Evolutionary conservation across 495 filamentous ascomycete species (phyloP).

Genomic region (Daldinia decipiens): DNA sequence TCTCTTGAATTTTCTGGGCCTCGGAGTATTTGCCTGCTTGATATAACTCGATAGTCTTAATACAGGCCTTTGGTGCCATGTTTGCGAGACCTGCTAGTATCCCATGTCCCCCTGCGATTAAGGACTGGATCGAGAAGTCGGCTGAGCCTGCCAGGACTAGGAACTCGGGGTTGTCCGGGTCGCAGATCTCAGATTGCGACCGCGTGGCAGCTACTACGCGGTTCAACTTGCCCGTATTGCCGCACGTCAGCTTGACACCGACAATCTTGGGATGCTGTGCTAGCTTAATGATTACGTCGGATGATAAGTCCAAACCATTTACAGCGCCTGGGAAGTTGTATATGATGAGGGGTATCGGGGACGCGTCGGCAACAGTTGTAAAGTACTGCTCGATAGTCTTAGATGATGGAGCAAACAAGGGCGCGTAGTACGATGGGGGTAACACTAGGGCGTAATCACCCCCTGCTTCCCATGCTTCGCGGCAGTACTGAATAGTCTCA

Average conservation of each 20-base stretch:
- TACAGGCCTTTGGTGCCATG: slow-evolving; percentile 77
- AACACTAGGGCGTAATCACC: slow-evolving; percentile 91
- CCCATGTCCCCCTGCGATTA: slow-evolving; percentile 77
- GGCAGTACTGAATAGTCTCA: slow-evolving; percentile 83
- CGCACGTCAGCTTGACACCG: slow-evolving; percentile 90
- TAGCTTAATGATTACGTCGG: slow-evolving; percentile 77
- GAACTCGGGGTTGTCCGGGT: slow-evolving; percentile 67
- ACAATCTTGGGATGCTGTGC: slow-evolving; percentile 80
- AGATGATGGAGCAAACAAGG: slow-evolving; percentile 67
- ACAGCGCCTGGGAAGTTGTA: slow-evolving; percentile 92
- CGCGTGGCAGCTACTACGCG: slow-evolving; percentile 81
- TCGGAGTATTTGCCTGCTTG: slow-evolving; percentile 72
- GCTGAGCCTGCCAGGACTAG: slow-evolving; percentile 86
- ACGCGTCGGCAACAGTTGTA: slow-evolving; percentile 71
- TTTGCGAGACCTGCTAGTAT: slow-evolving; percentile 86
- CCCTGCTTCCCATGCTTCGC: slow-evolving; percentile 78
- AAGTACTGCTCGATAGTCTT: slow-evolving; percentile 78
- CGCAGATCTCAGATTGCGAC: slow-evolving; percentile 72
- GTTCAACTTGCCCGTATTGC: slow-evolving; percentile 86
- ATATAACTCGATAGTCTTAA: slow-evolving; percentile 77
- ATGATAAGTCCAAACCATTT: slow-evolving; percentile 83
- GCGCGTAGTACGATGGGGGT: slow-evolving; percentile 86
- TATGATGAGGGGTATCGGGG: slow-evolving; percentile 77
- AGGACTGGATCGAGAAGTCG: slow-evolving; percentile 81
- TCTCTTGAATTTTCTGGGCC: slow-evolving; percentile 73